Conservation (phyloP, 768 basidiomycete species). For the Pisolithus orientalis region DNA sequence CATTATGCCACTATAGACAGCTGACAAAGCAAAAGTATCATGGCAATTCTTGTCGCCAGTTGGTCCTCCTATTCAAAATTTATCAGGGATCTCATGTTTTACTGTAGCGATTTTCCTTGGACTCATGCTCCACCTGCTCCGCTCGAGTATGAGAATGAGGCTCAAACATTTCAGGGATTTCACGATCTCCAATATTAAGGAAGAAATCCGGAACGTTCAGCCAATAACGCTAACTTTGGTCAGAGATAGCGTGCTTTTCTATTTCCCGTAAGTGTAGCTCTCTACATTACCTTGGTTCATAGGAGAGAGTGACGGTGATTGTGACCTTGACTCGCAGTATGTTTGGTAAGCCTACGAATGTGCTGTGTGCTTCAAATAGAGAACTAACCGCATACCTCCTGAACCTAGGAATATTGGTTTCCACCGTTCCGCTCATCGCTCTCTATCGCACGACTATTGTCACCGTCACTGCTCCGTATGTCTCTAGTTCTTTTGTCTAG, state of each 20-base stretch:
- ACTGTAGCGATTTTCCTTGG: not conserved
- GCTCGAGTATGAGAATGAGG: not conserved
- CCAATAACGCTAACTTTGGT: not conserved
- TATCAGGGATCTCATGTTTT: not conserved
- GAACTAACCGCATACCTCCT: not conserved
- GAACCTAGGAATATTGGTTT: not conserved
- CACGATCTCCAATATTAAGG: not conserved
- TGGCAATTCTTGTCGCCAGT: slow-evolving; percentile 14
- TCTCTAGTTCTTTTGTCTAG: not conserved
- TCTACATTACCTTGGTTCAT: not conserved
- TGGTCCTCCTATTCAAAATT: not conserved
- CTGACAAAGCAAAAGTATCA: slow-evolving; percentile 13
- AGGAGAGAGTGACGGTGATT: not conserved
- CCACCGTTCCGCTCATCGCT: not conserved
- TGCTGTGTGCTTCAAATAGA: too few relatives aligned
- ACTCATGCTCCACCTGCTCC: not conserved
- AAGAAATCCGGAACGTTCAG: not conserved
- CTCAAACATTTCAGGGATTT: not conserved
- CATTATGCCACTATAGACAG: not conserved
- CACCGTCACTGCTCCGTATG: not conserved
- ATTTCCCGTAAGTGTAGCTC: not conserved
- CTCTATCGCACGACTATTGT: not conserved
- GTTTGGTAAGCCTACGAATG: too few relatives aligned
- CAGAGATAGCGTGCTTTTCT: not conserved
- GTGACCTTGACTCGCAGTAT: not conserved